Base-by-base conservation (phyloP, 495 filamentous ascomycete species). In the Podospora appendiculata region DNA sequence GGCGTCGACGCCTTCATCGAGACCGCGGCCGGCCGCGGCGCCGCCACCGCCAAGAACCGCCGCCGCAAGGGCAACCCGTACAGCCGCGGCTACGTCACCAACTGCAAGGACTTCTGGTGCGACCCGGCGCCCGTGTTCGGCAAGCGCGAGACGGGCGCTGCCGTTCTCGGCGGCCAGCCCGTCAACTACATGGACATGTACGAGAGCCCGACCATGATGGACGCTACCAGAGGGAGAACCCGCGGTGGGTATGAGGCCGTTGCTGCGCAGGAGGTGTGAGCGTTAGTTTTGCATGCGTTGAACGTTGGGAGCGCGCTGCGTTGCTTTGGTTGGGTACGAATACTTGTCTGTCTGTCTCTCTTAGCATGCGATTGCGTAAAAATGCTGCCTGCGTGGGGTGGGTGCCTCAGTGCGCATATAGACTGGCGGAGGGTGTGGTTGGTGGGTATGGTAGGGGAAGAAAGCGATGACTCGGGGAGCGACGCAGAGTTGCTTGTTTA, bases 61-160 rank as follows among this genome's bases (percentile, higher is more conserved):
- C 71, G 72, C 14, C 72, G 77, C 42, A 79, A 81, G 50, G 71
- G 74, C 33, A 98, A 98, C 59, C 90, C 89, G 0, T 98, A 89
- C 67, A 91, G 86, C 33, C 78, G 80, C 36, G 93, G 94, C 14
- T 65, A 88, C 13, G 54, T 92, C 32, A 82, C 82, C 34, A 98
- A 98, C 58, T 97, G 92, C 62, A 89, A 83, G 51, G 93, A 98
- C 68, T 98, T 98, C 67, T 98, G 89, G 88, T 89, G 88, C 59
- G 93, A 96, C 62, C 80, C 87, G 0, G 81, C 85, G 14, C 90
- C 93, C 8, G 60, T 94, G 33, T 90, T 96, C 68, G 82, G 87
- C 36, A 77, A 75, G 51, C 79, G 87, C 33, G 79, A 86, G 55
- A 83, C 79, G 49, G 91, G 90, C 6, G 74, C 79, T 25, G 89